Evolutionary conservation across 2,329 filamentous ascomycete species (phyloP), one percentile per base, ranked within the genome.

Genomic region (Trichoderma koningii): DNA sequence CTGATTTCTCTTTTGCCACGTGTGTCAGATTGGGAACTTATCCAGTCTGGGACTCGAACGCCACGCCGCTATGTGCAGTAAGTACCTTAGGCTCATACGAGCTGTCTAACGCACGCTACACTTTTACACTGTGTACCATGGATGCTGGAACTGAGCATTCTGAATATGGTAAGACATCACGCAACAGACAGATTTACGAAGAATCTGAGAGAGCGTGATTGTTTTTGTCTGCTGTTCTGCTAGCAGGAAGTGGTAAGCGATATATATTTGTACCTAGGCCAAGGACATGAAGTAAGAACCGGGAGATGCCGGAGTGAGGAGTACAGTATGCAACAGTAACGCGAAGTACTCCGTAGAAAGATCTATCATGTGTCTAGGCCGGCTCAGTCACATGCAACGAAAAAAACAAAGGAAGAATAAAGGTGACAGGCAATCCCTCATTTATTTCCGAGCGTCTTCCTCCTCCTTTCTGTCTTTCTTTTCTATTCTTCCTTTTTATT

Each of bases 1-100:
- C 57, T 61, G 57, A 61, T 61, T 61, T 52, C 47, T 44, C 30
- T 50, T 38, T 23, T 47, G 34, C 38, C 34, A 44, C 57, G 28
- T n/a, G 23, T 61, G 57, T 52, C 47, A 51, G 52, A 52, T 61
- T 38, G 57, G 57, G 21, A 48, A 26, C 57, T 17, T 17, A 50
- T 23, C 57, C 57, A 21, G 42, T 61, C 52, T 52, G 34, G 57
- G 57, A 61, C 28, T 52, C n/a, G 23, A 34, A 38, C 19, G 23
- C 47, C 30, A 51, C 45, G 23, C 38, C 55, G 30, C 21, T 50
- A 41, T 60, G 21, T 19, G 41, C 19, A 26, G 21, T 23, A 23
- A 23, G n/a, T 9, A 30, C 28, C 28, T 1, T 38, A 38, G 14
- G 34, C 34, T 38, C 14, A 38, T 38, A 38, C 34, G 21, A 23